phyloP scores from a whole-genome alignment of 176 grass and related monocot species.

The Alopecurus myosuroides region DNA sequence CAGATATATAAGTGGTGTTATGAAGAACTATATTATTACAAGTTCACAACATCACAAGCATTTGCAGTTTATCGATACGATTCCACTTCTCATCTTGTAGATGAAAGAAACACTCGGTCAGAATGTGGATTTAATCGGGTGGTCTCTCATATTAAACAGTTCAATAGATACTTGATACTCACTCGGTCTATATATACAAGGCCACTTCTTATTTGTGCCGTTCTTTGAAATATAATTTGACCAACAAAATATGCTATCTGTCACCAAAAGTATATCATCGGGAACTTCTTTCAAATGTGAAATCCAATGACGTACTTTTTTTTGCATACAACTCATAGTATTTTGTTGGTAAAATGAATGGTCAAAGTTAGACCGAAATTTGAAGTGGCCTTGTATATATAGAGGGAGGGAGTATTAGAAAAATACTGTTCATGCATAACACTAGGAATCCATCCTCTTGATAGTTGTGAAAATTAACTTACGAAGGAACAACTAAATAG shows the following conservation, averaged over 20 bases:
- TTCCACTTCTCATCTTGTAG: not conserved
- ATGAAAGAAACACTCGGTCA: not conserved
- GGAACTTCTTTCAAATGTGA: too few relatives aligned
- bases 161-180: not conserved
- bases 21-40: slow-evolving; percentile 3
- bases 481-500: not conserved
- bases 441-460: not conserved
- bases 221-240: too few relatives aligned
- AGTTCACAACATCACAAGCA: slow-evolving; percentile 5
- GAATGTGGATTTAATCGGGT: slow-evolving; percentile 1
- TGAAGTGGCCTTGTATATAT: too few relatives aligned
- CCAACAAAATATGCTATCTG: too few relatives aligned
- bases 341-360: too few relatives aligned
- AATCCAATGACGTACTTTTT: too few relatives aligned
- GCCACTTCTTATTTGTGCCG: too few relatives aligned
- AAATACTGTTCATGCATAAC: not conserved
- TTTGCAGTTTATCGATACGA: slow-evolving; percentile 11
- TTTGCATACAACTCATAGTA: too few relatives aligned
- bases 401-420: too few relatives aligned
- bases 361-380: too few relatives aligned
- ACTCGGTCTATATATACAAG: too few relatives aligned
- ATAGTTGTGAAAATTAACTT: slow-evolving; percentile 4
- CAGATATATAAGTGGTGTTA: not conserved
- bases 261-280: too few relatives aligned
- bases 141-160: not conserved